A percentile compares a stretch with the other conserved stretches of the same genome.
phyloP scores from a whole-genome alignment of 192 early-diverging fungal genomes.

The Backusella luteola region DNA sequence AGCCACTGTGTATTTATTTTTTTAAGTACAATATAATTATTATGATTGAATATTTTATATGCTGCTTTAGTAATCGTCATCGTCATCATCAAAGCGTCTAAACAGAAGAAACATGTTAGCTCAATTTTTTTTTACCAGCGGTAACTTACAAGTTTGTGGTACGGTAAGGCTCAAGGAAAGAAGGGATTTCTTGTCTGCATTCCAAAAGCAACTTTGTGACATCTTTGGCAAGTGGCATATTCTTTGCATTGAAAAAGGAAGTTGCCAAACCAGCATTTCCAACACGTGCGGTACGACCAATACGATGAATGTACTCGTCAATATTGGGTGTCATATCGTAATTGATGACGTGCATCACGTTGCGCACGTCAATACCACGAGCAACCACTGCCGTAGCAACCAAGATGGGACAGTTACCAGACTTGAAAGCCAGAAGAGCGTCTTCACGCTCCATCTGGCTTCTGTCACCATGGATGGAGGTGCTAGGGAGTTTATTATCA shows the following conservation, averaged over 20 bases:
- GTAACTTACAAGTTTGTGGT: conserved; percentile 31
- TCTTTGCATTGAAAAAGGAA: conserved; percentile 49
- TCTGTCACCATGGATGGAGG: conserved; percentile 68
- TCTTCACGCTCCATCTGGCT: conserved; percentile 68
- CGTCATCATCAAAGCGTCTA: neutral
- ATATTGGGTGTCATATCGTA: conserved; percentile 72
- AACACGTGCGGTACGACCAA: conserved; percentile 96
- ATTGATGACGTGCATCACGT: conserved; percentile 90
- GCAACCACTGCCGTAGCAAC: conserved; percentile 96
- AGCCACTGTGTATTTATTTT: neutral
- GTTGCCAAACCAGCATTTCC: conserved; percentile 77
- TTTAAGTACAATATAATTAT: neutral
- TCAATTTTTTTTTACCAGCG: neutral
- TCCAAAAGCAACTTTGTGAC: conserved; percentile 54
- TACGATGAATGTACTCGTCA: conserved; percentile 93
- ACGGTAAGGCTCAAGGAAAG: conserved; percentile 44
- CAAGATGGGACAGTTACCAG: conserved; percentile 59
- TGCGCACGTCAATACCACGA: conserved; percentile 94
- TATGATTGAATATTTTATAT: neutral
- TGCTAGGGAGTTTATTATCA: conserved; percentile 53
- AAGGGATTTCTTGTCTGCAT: conserved; percentile 58
- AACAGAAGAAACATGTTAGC: neutral
- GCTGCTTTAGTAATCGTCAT: neutral
- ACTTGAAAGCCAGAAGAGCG: conserved; percentile 74
- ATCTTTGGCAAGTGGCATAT: conserved; percentile 38